Evolutionary conservation across 116 monocot genomes (phyloP).

Genomic region (Posidonia oceanica): DNA sequence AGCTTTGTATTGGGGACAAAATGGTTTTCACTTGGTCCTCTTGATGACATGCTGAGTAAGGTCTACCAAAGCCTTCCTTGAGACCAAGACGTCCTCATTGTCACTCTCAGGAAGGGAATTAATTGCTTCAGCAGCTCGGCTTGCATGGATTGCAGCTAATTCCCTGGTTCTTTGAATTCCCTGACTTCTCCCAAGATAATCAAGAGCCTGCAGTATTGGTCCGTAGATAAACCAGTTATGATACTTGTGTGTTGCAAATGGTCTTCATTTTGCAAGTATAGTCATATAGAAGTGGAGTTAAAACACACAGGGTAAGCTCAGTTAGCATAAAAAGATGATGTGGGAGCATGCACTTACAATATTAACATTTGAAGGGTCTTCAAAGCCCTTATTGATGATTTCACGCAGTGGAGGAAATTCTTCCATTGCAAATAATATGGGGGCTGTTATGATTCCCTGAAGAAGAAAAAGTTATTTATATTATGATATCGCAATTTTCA

Average conservation of each 20-base stretch:
- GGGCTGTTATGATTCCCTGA: constrained; percentile 74
- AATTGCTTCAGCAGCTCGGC: constrained; percentile 55
- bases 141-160: constrained; percentile 64
- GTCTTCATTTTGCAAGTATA: no score
- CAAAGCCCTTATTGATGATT: constrained; percentile 50
- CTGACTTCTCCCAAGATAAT: constrained; percentile 53
- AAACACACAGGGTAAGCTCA: no score
- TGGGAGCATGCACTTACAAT: constrained; percentile 21
- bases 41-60: constrained; percentile 50
- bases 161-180: constrained; percentile 68
- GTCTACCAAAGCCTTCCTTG: constrained; percentile 56
- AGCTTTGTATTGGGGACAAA: no score
- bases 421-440: constrained; percentile 73
- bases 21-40: constrained; percentile 51
- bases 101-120: constrained; percentile 60
- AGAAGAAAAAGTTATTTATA: neutral
- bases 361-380: constrained; percentile 52
- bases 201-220: constrained; percentile 37
- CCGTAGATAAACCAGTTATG: neutral
- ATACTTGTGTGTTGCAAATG: no score
- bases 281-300: no score
- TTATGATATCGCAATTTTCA: no score
- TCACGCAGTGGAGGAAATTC: constrained; percentile 55
- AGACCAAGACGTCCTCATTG: constrained; percentile 44
- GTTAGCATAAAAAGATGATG: neutral